These are phyloP conservation scores for Bauhinia variegata DNA, from an alignment of 306 rosid genomes.

Conservation along the genomic window DNA sequence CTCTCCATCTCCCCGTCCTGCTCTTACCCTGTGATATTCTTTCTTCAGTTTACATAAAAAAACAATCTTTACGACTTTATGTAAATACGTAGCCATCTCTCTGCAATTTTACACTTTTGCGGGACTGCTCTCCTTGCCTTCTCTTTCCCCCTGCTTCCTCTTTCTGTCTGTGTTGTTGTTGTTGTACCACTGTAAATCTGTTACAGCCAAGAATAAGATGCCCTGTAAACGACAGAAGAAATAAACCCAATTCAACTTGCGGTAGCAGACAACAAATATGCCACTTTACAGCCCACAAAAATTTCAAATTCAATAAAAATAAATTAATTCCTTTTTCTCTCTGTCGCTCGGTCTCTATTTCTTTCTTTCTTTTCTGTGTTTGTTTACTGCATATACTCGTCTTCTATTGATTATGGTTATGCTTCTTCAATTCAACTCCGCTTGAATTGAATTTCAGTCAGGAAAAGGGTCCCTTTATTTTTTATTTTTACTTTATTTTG, in stretches of 20 bases:
- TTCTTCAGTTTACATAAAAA: constrained; percentile 8
- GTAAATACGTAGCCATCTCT: constrained; percentile 27
- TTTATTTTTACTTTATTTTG: neutral
- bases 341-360: constrained; percentile 10
- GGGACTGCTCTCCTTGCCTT: neutral
- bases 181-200: constrained; percentile 41
- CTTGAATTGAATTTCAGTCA: constrained; percentile 44
- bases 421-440: constrained; percentile 23
- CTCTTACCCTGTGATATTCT: constrained; percentile 10
- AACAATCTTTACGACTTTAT: neutral
- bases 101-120: constrained; percentile 24
- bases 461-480: constrained; percentile 22
- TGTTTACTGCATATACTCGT: constrained; percentile 15
- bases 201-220: constrained; percentile 58
- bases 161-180: constrained; percentile 29
- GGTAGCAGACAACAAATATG: constrained; percentile 72
- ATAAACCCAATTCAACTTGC: constrained; percentile 68
- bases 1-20: neutral
- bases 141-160: neutral
- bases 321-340: neutral
- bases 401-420: constrained; percentile 19
- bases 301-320: constrained; percentile 11
- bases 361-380: constrained; percentile 12
- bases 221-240: constrained; percentile 57
- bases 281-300: constrained; percentile 92